Evolutionary conservation across 768 basidiomycete genomes (phyloP), one percentile per base, ranked within the genome.

Genomic region (Cystobasidium tubakii): DNA sequence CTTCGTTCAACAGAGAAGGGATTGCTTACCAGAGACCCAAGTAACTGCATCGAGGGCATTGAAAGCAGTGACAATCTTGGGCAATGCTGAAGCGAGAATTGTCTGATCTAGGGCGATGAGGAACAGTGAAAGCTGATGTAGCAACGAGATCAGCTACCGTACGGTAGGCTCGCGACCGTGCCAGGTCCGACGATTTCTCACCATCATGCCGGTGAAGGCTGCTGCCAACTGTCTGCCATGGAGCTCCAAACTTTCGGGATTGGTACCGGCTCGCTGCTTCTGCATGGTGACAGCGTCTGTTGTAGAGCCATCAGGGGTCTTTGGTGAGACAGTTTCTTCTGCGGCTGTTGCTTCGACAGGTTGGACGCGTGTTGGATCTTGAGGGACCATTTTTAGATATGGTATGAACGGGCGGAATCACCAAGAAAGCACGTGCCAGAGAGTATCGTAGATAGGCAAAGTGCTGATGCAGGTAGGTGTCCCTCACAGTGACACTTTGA

Each of bases 81-180:
- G 69, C 12, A 71, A 53, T 12, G 69, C 69, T 9, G 53, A 36
- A 17, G 69, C 69, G 54, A 71, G 69, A 60, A 71, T 71, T 12
- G 55, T 55, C 39, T 71, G 69, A 42, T 71, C 69, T n/a, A 71
- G 54, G 17, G 69, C 69, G 29, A 71, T 71, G 69, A 60, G 50
- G 55, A 71, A 71, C 15, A 71, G 17, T 15, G 69, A 55, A n/a
- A 60, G 25, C 66, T 67, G 27, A 3, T 15, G 34, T 65, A 17
- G 25, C 29, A 15, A 63, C 15, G 21, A n/a, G n/a, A n/a, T 63
- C 62, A 23, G 53, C 53, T n/a, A n/a, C n/a, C n/a, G n/a, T n/a
- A n/a, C n/a, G n/a, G n/a, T n/a, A n/a, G n/a, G n/a, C n/a, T n/a
- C n/a, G n/a, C n/a, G n/a, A n/a, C n/a, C n/a, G n/a, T n/a, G n/a